Conservation (phyloP, 768 basidiomycete genomes). For the Kwoniella pini region DNA sequence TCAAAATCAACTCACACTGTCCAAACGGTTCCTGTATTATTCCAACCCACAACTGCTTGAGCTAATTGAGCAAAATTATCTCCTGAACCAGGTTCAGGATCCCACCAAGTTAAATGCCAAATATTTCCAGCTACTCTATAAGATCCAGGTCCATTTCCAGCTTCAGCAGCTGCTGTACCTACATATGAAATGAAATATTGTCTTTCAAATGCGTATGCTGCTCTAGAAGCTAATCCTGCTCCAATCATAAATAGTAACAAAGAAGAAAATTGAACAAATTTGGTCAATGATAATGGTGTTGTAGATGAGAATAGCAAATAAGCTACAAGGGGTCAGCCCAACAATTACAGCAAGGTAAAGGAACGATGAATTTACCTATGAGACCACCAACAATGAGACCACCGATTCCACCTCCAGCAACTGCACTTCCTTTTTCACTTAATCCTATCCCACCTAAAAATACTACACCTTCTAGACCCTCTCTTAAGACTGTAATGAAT, state of each 20-base stretch:
- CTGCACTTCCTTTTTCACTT: slow-evolving; percentile 73
- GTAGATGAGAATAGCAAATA: slow-evolving; percentile 30
- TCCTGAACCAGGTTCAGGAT: slow-evolving; percentile 27
- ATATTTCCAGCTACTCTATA: slow-evolving; percentile 76
- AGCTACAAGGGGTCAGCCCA: no score
- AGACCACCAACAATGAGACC: slow-evolving; percentile 74
- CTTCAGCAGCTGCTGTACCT: slow-evolving; percentile 63
- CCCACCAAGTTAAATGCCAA: slow-evolving; percentile 66
- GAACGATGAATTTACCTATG: no score
- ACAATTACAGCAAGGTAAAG: no score
- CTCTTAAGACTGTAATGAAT: slow-evolving; percentile 82
- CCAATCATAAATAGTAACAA: slow-evolving; percentile 87
- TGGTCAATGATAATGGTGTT: slow-evolving; percentile 62
- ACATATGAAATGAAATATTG: slow-evolving; percentile 66
- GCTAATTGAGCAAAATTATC: slow-evolving; percentile 60
- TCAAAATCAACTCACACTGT: slow-evolving; percentile 24
- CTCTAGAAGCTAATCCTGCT: slow-evolving; percentile 82
- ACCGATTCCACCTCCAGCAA: slow-evolving; percentile 81
- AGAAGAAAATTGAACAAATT: slow-evolving; percentile 87
- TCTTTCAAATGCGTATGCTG: slow-evolving; percentile 69
- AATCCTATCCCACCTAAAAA: slow-evolving; percentile 81
- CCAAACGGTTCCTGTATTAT: slow-evolving; percentile 67
- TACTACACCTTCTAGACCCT: slow-evolving; percentile 86
- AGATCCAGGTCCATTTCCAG: slow-evolving; percentile 70
- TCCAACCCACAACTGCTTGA: slow-evolving; percentile 78